Conservation (phyloP, 1,284 basidiomycete genomes). For the Cutaneotrichosporon spelunceum region DNA sequence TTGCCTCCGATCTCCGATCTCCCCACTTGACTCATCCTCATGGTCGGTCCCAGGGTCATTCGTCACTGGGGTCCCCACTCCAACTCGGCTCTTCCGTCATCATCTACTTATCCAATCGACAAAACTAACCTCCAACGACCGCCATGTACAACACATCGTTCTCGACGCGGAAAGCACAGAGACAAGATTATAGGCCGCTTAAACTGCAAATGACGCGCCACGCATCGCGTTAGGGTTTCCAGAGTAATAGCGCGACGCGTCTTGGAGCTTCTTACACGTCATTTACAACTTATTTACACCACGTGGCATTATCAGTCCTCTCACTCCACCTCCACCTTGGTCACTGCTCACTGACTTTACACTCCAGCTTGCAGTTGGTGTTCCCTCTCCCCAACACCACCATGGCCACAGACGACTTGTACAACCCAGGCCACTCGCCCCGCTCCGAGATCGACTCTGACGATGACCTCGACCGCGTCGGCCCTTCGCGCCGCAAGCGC, state of each 20-base stretch:
- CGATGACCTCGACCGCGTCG: constrained; percentile 30
- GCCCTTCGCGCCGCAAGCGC: constrained; percentile 17
- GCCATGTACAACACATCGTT: background rate
- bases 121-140: background rate
- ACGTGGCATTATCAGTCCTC: constrained; percentile 2
- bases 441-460: constrained; percentile 23
- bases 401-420: constrained; percentile 23
- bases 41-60: too few species aligned
- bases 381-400: background rate
- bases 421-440: constrained; percentile 19
- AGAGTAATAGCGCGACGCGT: background rate
- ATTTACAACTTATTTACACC: background rate
- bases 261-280: background rate
- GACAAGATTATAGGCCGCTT: background rate
- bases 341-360: background rate
- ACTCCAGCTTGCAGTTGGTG: background rate
- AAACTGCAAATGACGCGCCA: background rate
- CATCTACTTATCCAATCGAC: background rate
- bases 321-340: background rate
- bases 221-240: background rate
- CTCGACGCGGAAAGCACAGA: background rate
- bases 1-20: too few species aligned
- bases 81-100: background rate
- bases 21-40: too few species aligned
- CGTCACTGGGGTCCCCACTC: background rate